Evolutionary conservation across 78 protist genomes (phyloP).

Genomic region (Paratrimastix pyriformis): DNA sequence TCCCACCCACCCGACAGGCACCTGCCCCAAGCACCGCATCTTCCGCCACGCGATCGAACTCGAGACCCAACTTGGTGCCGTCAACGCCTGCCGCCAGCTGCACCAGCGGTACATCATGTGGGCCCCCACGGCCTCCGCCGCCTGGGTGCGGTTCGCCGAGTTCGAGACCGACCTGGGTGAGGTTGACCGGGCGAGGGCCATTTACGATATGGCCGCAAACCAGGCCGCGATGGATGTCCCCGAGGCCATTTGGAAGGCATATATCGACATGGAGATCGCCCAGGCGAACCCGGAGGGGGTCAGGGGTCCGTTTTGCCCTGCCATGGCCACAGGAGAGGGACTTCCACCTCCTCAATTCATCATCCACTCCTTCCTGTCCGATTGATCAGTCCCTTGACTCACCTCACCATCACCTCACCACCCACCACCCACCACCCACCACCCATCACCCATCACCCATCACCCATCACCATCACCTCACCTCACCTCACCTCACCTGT

Average conservation of each 20-base stretch:
- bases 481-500: no score
- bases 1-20: no score
- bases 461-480: no score
- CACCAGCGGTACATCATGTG: constrained; percentile 68
- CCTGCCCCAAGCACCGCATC: not conserved
- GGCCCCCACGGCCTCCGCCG: constrained; percentile 52
- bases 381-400: no score
- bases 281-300: no score
- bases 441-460: no score
- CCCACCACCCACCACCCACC: no score
- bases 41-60: constrained; percentile 44
- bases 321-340: no score
- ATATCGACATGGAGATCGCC: constrained; percentile 55
- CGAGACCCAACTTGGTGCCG: constrained; percentile 71
- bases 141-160: constrained; percentile 75
- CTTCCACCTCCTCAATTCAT: no score
- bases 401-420: no score
- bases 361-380: no score
- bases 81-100: constrained; percentile 66
- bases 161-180: constrained; percentile 72
- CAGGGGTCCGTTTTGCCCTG: no score
- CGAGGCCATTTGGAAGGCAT: constrained; percentile 81
- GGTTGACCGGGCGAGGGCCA: constrained; percentile 55
- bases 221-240: constrained; percentile 85
- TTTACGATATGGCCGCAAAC: constrained; percentile 72